These are phyloP conservation scores for Leucosporidium yakuticum DNA, from an alignment of 768 basidiomycete genomes.

Conservation along the genomic window DNA sequence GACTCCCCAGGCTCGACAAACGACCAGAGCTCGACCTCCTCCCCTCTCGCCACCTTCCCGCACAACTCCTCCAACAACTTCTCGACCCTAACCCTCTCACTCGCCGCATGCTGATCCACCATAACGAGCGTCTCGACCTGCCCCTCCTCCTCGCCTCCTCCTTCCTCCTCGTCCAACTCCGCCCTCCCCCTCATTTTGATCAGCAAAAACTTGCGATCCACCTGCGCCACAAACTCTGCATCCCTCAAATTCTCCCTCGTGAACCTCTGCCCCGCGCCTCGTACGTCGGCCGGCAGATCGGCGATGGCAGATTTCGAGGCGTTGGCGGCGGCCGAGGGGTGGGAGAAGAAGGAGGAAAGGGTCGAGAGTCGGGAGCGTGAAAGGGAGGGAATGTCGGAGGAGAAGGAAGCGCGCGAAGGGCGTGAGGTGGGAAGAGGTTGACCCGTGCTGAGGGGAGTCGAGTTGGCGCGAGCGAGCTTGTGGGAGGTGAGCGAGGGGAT, in stretches of 20 bases:
- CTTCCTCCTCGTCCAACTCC: slow-evolving; percentile 44
- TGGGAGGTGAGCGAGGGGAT: slow-evolving; percentile 10
- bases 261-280: slow-evolving; percentile 41
- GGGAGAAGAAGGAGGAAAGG: background rate
- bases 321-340: background rate
- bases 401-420: background rate
- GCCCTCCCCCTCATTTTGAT: background rate
- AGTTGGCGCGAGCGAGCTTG: slow-evolving; percentile 42
- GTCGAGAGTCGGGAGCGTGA: background rate
- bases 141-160: background rate
- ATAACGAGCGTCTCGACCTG: slow-evolving; percentile 54
- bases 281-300: background rate
- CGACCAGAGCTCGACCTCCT: slow-evolving; percentile 42
- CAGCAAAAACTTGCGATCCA: slow-evolving; percentile 83
- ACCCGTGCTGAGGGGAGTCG: slow-evolving; percentile 27
- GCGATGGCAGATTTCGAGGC: no score
- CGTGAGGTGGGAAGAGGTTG: background rate
- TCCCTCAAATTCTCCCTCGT: slow-evolving; percentile 50
- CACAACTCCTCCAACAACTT: slow-evolving; percentile 69
- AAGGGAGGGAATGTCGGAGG: background rate
- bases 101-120: slow-evolving; percentile 97
- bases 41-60: slow-evolving; percentile 44
- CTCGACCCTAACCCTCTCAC: slow-evolving; percentile 90
- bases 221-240: slow-evolving; percentile 67
- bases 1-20: slow-evolving; percentile 21